Evolutionary conservation across 176 grass and related monocot species (phyloP).

Genomic region (Melocanna baccifera): DNA sequence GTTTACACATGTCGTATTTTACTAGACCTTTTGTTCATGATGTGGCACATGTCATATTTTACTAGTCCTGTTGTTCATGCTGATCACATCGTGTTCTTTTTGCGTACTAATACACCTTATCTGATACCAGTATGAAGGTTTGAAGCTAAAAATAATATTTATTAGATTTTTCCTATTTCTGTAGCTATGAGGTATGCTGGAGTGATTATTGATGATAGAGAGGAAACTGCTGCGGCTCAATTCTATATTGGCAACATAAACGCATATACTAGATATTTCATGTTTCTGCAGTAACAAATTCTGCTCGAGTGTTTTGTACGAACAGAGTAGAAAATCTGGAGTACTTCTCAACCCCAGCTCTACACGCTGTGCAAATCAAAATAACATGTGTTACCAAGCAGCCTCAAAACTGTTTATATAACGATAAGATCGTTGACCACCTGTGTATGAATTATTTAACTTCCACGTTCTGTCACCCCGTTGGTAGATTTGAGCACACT

Average conservation of each 20-base stretch:
- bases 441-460: neutral
- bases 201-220: neutral
- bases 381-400: neutral
- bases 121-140: neutral
- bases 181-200: neutral
- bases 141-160: neutral
- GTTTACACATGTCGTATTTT: too few relatives aligned
- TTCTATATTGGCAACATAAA: too few relatives aligned
- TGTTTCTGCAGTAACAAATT: too few relatives aligned
- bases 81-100: neutral
- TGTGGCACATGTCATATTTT: too few relatives aligned
- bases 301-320: neutral
- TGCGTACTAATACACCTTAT: neutral
- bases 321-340: neutral
- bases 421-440: neutral
- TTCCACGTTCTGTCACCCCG: neutral
- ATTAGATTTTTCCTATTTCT: neutral
- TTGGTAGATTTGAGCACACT: neutral
- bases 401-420: neutral
- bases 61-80: too few relatives aligned
- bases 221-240: neutral
- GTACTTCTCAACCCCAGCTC: too few relatives aligned
- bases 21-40: too few relatives aligned
- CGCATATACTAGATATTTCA: too few relatives aligned
- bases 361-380: neutral